phyloP scores from a whole-genome alignment of 2,329 filamentous ascomycete species.

The Sarocladiaceae sp. region DNA sequence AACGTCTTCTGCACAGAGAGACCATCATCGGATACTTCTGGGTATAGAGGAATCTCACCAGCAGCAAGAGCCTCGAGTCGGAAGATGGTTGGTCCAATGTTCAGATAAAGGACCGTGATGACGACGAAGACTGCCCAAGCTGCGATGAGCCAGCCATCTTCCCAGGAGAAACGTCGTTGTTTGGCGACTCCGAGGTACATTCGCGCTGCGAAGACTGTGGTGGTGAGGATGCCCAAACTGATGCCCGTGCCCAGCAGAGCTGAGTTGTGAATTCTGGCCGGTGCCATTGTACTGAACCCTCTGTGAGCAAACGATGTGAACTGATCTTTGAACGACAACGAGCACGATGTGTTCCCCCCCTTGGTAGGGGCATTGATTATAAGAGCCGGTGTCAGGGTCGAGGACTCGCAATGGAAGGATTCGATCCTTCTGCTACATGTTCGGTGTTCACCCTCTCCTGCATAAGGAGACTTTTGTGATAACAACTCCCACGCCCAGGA shows the following conservation, averaged over 20 bases:
- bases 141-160: constrained; percentile 14
- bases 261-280: constrained; percentile 6
- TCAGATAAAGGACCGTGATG: constrained; percentile 13
- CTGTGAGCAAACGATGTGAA: neutral
- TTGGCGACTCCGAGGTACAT: constrained; percentile 11
- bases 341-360: too few relatives aligned
- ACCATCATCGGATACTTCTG: constrained; percentile 5
- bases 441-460: neutral
- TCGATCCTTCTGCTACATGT: neutral
- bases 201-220: constrained; percentile 9
- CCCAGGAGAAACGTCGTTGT: constrained; percentile 11
- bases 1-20: constrained; percentile 12
- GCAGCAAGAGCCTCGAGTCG: constrained; percentile 11
- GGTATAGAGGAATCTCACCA: constrained; percentile 11
- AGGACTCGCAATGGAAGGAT: neutral
- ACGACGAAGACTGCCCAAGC: constrained; percentile 13
- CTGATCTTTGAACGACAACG: too few relatives aligned
- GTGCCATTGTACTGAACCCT: neutral
- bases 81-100: constrained; percentile 12
- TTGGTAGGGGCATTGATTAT: too few relatives aligned
- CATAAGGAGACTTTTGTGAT: neutral
- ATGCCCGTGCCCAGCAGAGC: constrained; percentile 13
- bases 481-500: too few relatives aligned
- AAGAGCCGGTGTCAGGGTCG: too few relatives aligned
- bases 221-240: constrained; percentile 10